Evolutionary conservation across 345 rosid genomes (phyloP).

Genomic region (Citrus unshiu): DNA sequence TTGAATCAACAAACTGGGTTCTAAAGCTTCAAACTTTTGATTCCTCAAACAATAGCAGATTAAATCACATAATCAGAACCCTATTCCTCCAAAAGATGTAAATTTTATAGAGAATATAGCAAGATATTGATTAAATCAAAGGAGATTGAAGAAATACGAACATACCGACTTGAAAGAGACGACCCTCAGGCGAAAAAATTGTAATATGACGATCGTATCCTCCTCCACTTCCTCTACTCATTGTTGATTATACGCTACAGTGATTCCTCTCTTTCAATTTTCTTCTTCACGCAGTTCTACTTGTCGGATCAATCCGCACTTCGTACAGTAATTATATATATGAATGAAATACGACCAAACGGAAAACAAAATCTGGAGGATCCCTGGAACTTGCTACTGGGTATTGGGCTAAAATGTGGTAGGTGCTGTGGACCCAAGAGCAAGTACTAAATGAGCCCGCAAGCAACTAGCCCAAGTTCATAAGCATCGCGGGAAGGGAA

Average conservation of each 20-base stretch:
- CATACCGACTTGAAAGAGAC: slow-evolving; percentile 72
- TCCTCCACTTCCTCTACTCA: slow-evolving; percentile 73
- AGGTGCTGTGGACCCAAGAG: too few relatives aligned
- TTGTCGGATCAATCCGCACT: neutral
- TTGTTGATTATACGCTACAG: slow-evolving; percentile 7
- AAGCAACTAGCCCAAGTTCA: too few relatives aligned
- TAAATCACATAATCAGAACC: neutral
- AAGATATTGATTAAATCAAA: neutral
- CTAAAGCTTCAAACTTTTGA: neutral
- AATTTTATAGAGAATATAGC: neutral
- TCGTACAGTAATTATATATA: neutral
- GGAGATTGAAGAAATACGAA: neutral
- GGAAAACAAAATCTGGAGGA: neutral
- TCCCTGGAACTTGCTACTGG: neutral
- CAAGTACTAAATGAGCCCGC: too few relatives aligned
- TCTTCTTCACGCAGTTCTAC: neutral
- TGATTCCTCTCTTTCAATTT: neutral
- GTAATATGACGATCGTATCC: slow-evolving; percentile 75
- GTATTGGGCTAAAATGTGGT: too few relatives aligned
- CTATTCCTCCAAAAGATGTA: neutral
- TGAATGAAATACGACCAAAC: neutral
- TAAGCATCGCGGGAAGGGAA: too few relatives aligned
- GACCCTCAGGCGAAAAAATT: slow-evolving; percentile 69
- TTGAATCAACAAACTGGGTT: neutral
- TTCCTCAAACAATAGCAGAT: neutral